A percentile compares a stretch with the other conserved stretches of the same genome.
Conservation (phyloP, 179 eudicot genomes). For the Actinidia polygama region DNA sequence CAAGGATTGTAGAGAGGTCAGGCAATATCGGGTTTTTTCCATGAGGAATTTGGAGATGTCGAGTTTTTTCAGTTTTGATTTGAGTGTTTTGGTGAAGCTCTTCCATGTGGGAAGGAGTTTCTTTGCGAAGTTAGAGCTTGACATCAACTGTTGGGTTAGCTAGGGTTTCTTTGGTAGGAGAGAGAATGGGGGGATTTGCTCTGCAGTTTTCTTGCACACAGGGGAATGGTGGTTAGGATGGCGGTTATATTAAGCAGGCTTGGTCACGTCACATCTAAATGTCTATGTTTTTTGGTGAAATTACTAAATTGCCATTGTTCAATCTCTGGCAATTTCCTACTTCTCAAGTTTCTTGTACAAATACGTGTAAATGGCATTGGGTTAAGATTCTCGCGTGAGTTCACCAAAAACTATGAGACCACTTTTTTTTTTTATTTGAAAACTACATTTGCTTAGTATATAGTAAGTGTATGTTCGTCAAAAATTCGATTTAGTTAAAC, state of each 20-base stretch:
- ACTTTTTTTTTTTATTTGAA: no score
- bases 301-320: slow-evolving; percentile 6
- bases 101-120: slow-evolving; percentile 43
- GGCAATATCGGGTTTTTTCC: slow-evolving; percentile 3
- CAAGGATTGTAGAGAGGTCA: not conserved
- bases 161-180: not conserved
- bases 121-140: slow-evolving; percentile 33
- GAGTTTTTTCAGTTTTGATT: slow-evolving; percentile 20
- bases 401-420: no score
- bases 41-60: slow-evolving; percentile 16
- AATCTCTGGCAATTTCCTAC: not conserved
- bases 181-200: not conserved
- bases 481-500: no score
- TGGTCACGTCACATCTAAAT: not conserved
- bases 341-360: not conserved
- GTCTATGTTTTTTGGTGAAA: not conserved
- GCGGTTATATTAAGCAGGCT: not conserved
- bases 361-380: no score
- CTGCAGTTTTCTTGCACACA: not conserved
- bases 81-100: slow-evolving; percentile 33
- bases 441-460: no score
- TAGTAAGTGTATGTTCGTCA: no score
- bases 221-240: not conserved
- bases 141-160: slow-evolving; percentile 27
- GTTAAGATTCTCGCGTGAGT: no score